These are phyloP conservation scores for Fusarium hainanense DNA, from an alignment of 2,329 filamentous ascomycete species.

Conservation along the genomic window DNA sequence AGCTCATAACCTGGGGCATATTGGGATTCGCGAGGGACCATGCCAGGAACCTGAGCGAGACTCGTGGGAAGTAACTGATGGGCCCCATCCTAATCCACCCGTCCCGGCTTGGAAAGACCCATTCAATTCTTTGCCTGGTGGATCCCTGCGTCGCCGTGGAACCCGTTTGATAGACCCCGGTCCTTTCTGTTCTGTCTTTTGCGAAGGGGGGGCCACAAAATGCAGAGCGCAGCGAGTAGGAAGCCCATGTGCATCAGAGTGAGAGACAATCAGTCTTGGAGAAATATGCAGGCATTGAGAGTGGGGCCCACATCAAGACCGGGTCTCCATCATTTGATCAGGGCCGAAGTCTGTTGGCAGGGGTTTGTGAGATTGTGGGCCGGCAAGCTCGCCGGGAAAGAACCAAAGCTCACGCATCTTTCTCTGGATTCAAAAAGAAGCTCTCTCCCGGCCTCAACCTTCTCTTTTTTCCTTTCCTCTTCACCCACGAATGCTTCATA, in stretches of 20 bases:
- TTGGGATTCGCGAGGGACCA: slow-evolving; percentile 40
- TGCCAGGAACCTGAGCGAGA: slow-evolving; percentile 37
- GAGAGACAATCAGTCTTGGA: slow-evolving; percentile 34
- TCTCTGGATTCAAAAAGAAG: slow-evolving; percentile 54
- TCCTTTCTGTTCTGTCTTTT: slow-evolving; percentile 28
- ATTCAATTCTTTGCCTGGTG: slow-evolving; percentile 34
- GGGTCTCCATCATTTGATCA: slow-evolving; percentile 41
- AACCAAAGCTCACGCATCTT: slow-evolving; percentile 38
- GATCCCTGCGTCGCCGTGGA: slow-evolving; percentile 35
- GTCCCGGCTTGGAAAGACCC: slow-evolving; percentile 36
- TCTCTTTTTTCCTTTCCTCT: slow-evolving; percentile 52
- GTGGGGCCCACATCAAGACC: slow-evolving; percentile 34
- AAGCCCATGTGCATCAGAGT: slow-evolving; percentile 16
- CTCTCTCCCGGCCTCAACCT: slow-evolving; percentile 49
- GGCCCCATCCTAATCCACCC: slow-evolving; percentile 34
- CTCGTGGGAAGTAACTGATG: slow-evolving; percentile 38
- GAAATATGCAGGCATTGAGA: slow-evolving; percentile 36
- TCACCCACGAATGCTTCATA: slow-evolving; percentile 64
- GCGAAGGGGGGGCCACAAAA: slow-evolving; percentile 29
- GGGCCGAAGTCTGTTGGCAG: slow-evolving; percentile 45
- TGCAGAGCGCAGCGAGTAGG: slow-evolving; percentile 25
- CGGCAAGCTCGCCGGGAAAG: slow-evolving; percentile 45
- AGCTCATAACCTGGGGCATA: slow-evolving; percentile 39
- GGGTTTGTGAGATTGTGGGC: slow-evolving; percentile 36
- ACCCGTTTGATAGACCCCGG: slow-evolving; percentile 41